Percentiles rank a stretch among this genome's conserved stretches.
phyloP scores from a whole-genome alignment of 495 filamentous ascomycete genomes.

The Hyphodiscus hymeniophilus region DNA sequence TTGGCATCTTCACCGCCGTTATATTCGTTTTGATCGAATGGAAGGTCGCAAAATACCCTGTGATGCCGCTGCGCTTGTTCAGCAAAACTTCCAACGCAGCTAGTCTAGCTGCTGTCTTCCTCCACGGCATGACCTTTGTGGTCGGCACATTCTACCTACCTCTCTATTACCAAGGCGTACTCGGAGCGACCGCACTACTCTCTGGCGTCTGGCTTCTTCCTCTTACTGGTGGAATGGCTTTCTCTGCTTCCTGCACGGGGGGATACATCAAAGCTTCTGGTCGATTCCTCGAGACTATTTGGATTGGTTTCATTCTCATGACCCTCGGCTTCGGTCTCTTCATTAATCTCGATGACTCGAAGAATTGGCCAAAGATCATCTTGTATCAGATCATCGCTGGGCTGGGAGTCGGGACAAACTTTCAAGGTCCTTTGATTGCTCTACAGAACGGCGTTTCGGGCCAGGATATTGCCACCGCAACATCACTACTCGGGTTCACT shows the following conservation, averaged over 20 bases:
- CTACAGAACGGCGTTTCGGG: not conserved
- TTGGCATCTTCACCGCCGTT: too few species aligned
- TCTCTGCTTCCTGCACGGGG: not conserved
- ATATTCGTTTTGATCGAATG: too few species aligned
- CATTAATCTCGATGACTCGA: not conserved
- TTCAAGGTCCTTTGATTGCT: not conserved
- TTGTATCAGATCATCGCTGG: not conserved
- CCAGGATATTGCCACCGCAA: not conserved
- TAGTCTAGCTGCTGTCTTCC: not conserved
- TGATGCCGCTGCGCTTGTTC: too few species aligned
- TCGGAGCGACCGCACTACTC: not conserved
- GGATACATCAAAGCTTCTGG: not conserved
- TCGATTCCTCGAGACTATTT: not conserved
- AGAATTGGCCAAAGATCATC: not conserved
- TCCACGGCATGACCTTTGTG: not conserved
- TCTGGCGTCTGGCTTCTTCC: not conserved
- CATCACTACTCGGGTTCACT: not conserved
- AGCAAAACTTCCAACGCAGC: too few species aligned
- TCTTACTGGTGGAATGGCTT: not conserved
- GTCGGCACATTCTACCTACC: not conserved
- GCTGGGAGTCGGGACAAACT: not conserved
- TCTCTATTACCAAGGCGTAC: not conserved
- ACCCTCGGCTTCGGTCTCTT: not conserved
- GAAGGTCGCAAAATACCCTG: too few species aligned
- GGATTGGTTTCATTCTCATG: not conserved